Evolutionary conservation across 2,329 filamentous ascomycete genomes (phyloP).

Genomic region (Pseudopithomyces maydicus): DNA sequence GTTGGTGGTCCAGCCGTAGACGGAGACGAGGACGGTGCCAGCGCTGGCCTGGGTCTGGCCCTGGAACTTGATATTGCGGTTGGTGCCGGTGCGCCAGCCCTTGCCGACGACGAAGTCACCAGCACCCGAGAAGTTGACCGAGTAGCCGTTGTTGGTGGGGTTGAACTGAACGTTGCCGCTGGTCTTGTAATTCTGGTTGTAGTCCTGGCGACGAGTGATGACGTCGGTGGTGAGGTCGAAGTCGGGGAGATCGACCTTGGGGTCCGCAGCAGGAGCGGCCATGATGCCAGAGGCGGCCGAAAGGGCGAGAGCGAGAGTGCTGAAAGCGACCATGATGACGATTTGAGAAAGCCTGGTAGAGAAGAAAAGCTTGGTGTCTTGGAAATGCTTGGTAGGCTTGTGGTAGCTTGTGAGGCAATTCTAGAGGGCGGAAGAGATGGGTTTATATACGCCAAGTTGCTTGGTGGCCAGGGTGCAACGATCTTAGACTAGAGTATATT

Average conservation of each 20-base stretch:
- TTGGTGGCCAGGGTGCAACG: constrained; percentile 3
- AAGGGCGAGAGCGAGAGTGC: constrained; percentile 25
- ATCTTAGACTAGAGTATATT: constrained; percentile 6
- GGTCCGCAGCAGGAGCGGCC: constrained; percentile 27
- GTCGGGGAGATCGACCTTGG: constrained; percentile 28
- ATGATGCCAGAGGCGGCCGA: constrained; percentile 24
- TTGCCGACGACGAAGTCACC: constrained; percentile 40
- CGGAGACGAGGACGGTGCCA: constrained; percentile 36
- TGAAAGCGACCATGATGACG: constrained; percentile 33
- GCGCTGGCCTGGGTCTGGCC: constrained; percentile 27
- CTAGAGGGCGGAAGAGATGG: constrained; percentile 15
- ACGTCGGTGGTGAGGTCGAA: constrained; percentile 27
- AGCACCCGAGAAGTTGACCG: constrained; percentile 32
- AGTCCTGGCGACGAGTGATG: constrained; percentile 36
- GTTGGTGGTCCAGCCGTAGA: constrained; percentile 62
- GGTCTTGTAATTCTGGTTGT: constrained; percentile 43
- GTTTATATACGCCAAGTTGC: constrained; percentile 22
- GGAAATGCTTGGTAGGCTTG: constrained; percentile 4
- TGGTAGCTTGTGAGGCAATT: not conserved
- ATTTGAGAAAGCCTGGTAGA: not conserved
- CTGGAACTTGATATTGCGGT: constrained; percentile 33
- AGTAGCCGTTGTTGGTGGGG: constrained; percentile 34
- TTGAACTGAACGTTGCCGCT: constrained; percentile 34
- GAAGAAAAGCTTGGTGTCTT: constrained; percentile 8
- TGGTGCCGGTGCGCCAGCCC: constrained; percentile 38